Base-by-base conservation (phyloP, 768 basidiomycete species). In the Trametes punicea region DNA sequence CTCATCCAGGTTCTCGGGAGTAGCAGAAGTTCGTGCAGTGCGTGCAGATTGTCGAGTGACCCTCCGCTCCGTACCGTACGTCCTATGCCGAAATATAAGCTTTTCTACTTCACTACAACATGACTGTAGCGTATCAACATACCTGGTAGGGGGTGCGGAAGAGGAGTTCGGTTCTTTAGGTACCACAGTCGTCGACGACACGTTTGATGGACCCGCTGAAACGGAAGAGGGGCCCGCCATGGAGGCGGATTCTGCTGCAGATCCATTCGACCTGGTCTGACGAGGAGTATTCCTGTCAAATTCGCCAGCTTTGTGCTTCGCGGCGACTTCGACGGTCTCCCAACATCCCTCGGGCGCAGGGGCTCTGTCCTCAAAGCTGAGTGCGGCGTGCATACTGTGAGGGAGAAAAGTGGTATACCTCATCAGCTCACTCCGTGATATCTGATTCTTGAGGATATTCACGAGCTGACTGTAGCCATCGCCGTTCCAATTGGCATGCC, bases 1-100 rank as follows among this genome's bases (percentile, higher is more conserved):
- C 75, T 90, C 85, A 60, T 90, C 87, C 3, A 76, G 73, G 58
- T 36, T 38, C 34, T 87, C 82, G 6, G 57, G 55, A 5, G 36
- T 48, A 9, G 58, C 55, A 1, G 63, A 59, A 2, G 34, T n/a
- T 7, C 40, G 42, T 31, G 47, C 16, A 16, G 34, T 36, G 5
- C 51, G 53, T 20, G 55, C 27, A 13, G 59, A 53, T 30, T 50
- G 59, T 20, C 62, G 56, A 4, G 62, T 58, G 13, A 38, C 26
- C 11, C 58, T 13, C 20, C 57, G 57, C 30, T 36, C 36, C n/a
- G 26, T 36, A 2, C 27, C 33, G 26, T 48, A 36, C 8, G 40
- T 47, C 29, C 49, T 54, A 42, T n/a, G 20, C 8, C 6, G 16
- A 2, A 26, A 27, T 26, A 18, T 18, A 23, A 6, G 21, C 5